Base-by-base conservation (phyloP, 805 yeast genomes). In the Saturnispora sanitii region DNA sequence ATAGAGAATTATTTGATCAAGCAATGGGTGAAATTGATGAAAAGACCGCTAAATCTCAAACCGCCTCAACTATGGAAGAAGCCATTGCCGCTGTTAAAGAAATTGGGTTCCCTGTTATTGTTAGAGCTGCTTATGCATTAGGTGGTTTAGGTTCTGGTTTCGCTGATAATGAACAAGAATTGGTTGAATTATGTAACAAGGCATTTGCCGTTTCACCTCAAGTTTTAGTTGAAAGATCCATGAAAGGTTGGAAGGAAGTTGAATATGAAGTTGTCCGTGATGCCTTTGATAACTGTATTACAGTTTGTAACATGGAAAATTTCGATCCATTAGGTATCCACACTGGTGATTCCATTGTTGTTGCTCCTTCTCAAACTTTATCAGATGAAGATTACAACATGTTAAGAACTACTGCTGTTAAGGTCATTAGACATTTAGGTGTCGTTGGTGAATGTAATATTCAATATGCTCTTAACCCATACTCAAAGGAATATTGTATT, bases 371-470 rank as follows among this genome's bases (percentile, higher is more conserved):
- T 33, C 98, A 90, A 67, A 90, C 98, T 31, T 69, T 90, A 55
- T 82, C 95, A 29, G 98, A 90, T 64, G 95, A 88, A 62, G 98
- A 90, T 60, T 90, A 85, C 67, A 95, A 90, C 67, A 92, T 90
- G 98, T 77, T 90, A 56, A 81, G 98, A 70, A 72, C 94, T 37
- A 95, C 98, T 42, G 98, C 98, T 43, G 86, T 92, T 63, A 92
- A 92, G 67, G 86, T 90, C 57, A 90, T 90, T 56, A 85, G 97
- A 65, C 98, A 90, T 60, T 72, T 90, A 58, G 98, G 98, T 61
- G 98, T 90, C 50, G 96, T 90, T 53, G 98, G 98, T 65, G 98
- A 90, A 68, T 90, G 98, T 76, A 90, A 90, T 62, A 95, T 90
- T 48, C 98, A 90, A 66, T 90, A 90, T 60, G 94, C 96, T 40